These are phyloP conservation scores for Arxiozyma slooffiae DNA, from an alignment of 1,139 yeast genomes.

Conservation along the genomic window DNA sequence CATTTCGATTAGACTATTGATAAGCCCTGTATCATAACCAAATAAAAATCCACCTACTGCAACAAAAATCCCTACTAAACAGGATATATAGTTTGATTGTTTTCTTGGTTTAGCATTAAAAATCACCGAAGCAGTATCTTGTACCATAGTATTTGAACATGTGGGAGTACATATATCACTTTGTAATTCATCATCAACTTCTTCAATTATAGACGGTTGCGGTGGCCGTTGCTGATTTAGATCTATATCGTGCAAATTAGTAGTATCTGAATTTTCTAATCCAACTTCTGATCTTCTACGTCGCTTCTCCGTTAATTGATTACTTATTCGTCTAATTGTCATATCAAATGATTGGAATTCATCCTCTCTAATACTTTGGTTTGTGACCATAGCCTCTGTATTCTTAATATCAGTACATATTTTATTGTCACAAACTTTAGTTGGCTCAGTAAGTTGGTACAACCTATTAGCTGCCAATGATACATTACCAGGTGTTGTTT, in stretches of 20 bases:
- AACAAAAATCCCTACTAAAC: slow-evolving; percentile 61
- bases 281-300: slow-evolving; percentile 1
- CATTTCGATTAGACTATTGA: slow-evolving; percentile 67
- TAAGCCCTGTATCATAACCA: slow-evolving; percentile 77
- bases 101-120: slow-evolving; percentile 18
- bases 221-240: neutral
- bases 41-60: slow-evolving; percentile 76
- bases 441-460: neutral
- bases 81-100: slow-evolving; percentile 51
- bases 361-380: neutral
- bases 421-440: neutral
- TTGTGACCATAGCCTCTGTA: neutral
- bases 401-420: too few relatives aligned
- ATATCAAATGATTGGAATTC: neutral
- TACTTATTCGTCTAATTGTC: slow-evolving; percentile 1
- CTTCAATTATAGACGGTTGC: neutral
- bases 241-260: neutral
- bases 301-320: neutral
- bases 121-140: slow-evolving; percentile 5
- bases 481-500: neutral
- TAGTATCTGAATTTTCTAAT: neutral
- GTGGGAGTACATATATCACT: neutral
- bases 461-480: neutral
- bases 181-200: neutral
- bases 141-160: neutral